Evolutionary conservation across 2,329 filamentous ascomycete genomes (phyloP), one percentile per base, ranked within the genome.

Genomic region (Decorospora gaudefroyi): DNA sequence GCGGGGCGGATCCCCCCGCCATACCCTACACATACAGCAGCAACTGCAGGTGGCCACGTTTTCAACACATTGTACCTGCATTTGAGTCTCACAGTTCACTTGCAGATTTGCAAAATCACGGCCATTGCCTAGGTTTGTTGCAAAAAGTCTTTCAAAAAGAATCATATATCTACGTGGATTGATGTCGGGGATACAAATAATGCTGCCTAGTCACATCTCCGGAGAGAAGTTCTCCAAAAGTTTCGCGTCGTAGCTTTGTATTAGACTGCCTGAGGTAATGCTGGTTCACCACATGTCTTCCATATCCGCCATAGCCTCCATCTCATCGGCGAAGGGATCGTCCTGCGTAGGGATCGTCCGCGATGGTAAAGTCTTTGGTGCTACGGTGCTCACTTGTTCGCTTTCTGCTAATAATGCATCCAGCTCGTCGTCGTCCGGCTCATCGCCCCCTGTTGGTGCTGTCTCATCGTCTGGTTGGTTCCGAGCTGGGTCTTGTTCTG

Each of bases 321-420:
- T 67, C 26, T 71, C 69, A 33, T 69, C 69, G 17, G 65, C 68
- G 37, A 71, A 72, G 22, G 56, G 58, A 37, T 71, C 69, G 11
- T 70, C 59, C 13, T 61, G 51, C 6, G 35, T 23, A 5, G 38
- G 30, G 21, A 40, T 43, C 16, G 51, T 41, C 11, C 42, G 53
- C 15, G 42, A 41, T 26, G 46, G 48, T 1, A 55, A 28, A 19
- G 43, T 39, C 12, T 36, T 53, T 34, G 48, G 27, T 33, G 46
- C 17, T 33, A 43, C 38, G 19, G 30, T 22, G 19, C 33, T 42
- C 6, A 44, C 25, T n/a, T 42, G 42, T 37, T 42, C 56, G 41
- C 75, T 73, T 49, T 80, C 78, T 19, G 74, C 76, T 38, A 84
- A 69, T 18, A 83, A 65, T 19, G 76, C 76, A 54, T 83, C 80